Percentiles rank a stretch among this genome's conserved stretches.
Conservation (phyloP, 768 basidiomycete genomes). For the Suillus sp. region DNA sequence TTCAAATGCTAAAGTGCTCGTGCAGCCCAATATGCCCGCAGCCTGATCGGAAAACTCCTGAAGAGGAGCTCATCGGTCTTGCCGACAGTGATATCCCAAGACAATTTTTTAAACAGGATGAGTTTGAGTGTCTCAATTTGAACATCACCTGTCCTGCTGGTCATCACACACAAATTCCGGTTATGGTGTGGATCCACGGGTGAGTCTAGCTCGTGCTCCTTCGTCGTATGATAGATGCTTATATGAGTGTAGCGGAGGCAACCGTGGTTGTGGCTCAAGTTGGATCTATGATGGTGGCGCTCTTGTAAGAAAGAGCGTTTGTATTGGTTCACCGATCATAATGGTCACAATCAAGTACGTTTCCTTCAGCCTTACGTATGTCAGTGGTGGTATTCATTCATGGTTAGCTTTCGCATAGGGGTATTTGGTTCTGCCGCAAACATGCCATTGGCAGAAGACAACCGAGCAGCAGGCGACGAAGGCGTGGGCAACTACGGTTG, state of each 20-base stretch:
- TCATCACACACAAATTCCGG: constrained; percentile 57
- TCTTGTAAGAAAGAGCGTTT: constrained; percentile 68
- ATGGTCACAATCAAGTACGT: constrained; percentile 76
- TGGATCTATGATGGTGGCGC: constrained; percentile 79
- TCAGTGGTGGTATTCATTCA: constrained; percentile 8
- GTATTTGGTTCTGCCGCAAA: constrained; percentile 77
- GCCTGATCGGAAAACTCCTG: constrained; percentile 46
- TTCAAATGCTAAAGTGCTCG: constrained; percentile 12
- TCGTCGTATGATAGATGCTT: constrained; percentile 20
- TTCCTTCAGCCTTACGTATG: constrained; percentile 20
- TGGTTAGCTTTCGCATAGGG: constrained; percentile 70
- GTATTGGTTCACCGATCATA: constrained; percentile 64
- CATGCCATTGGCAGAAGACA: constrained; percentile 66
- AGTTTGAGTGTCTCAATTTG: constrained; percentile 79
- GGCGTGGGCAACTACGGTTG: constrained; percentile 80
- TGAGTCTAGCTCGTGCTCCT: constrained; percentile 40
- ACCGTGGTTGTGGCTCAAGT: constrained; percentile 71
- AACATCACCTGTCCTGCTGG: constrained; percentile 78
- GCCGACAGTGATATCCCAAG: constrained; percentile 52
- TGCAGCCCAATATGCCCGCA: constrained; percentile 79
- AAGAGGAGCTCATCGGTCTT: constrained; percentile 65
- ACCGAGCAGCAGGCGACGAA: constrained; percentile 60
- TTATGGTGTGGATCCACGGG: constrained; percentile 91
- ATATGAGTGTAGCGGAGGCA: constrained; percentile 59
- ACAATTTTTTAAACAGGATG: constrained; percentile 62